Evolutionary conservation across 108 stramenopile species (phyloP).

Genomic region (Pseudonitzschia multistriata): DNA sequence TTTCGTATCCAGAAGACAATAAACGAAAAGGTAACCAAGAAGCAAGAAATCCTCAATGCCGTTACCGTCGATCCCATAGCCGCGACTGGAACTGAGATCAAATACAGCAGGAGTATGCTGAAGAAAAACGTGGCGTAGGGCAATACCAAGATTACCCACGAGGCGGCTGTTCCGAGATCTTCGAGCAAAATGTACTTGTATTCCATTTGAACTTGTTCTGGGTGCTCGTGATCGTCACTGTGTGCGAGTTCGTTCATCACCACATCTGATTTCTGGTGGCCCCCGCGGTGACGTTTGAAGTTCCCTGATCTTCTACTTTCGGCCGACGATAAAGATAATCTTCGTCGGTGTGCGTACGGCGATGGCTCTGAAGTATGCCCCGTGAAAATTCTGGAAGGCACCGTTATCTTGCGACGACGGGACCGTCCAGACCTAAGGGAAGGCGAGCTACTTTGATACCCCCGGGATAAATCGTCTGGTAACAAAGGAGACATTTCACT

Average conservation of each 20-base stretch:
- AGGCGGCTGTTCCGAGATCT: slow-evolving; percentile 74
- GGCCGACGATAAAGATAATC: neutral
- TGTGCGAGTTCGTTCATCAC: slow-evolving; percentile 21
- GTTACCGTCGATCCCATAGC: slow-evolving; percentile 39
- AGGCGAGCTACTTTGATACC: neutral
- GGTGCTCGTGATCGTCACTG: slow-evolving; percentile 11
- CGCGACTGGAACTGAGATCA: slow-evolving; percentile 32
- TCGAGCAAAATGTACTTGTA: slow-evolving; percentile 68
- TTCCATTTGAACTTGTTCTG: slow-evolving; percentile 47
- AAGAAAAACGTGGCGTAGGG: slow-evolving; percentile 66
- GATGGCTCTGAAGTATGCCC: neutral
- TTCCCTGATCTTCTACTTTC: neutral
- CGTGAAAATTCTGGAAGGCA: neutral
- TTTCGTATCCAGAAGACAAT: slow-evolving; percentile 60
- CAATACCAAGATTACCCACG: slow-evolving; percentile 66
- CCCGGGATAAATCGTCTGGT: slow-evolving; percentile 8
- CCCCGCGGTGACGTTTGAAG: neutral
- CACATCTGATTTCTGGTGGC: neutral
- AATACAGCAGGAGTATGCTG: slow-evolving; percentile 49
- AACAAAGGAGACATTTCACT: slow-evolving; percentile 16
- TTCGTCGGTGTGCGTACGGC: neutral
- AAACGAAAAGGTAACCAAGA: slow-evolving; percentile 51
- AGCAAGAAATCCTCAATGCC: slow-evolving; percentile 41
- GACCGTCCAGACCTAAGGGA: neutral
- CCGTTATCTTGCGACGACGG: neutral